Percentiles rank a stretch among this genome's conserved stretches.
phyloP scores from a whole-genome alignment of 768 basidiomycete species.

The Lactarius hatsudake region DNA sequence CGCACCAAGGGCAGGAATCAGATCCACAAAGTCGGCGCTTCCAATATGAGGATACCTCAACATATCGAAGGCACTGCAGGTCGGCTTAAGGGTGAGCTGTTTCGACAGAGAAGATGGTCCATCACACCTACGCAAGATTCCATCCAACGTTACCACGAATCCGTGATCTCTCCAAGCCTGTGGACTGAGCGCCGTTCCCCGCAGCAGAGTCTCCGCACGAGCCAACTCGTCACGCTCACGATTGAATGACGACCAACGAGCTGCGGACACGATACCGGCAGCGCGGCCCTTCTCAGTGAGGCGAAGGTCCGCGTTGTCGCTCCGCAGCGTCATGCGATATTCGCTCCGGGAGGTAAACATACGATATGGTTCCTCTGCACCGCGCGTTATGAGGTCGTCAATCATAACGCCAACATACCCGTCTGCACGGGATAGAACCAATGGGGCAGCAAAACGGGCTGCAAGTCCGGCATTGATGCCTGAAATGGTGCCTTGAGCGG shows the following conservation, averaged over 20 bases:
- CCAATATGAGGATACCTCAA: constrained; percentile 58
- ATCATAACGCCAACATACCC: constrained; percentile 89
- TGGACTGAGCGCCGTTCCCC: constrained; percentile 39
- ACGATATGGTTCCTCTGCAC: constrained; percentile 89
- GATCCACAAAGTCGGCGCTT: constrained; percentile 39
- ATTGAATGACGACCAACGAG: constrained; percentile 44
- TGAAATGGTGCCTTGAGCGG: constrained; percentile 84
- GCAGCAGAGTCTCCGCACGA: constrained; percentile 37
- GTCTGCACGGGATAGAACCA: constrained; percentile 78
- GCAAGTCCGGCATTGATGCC: constrained; percentile 85
- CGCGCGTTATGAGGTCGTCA: constrained; percentile 85
- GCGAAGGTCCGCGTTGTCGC: constrained; percentile 85
- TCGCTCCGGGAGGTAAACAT: constrained; percentile 94
- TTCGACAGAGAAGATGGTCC: neutral
- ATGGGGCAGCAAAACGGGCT: constrained; percentile 51
- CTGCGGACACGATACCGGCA: constrained; percentile 43
- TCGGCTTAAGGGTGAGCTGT: neutral
- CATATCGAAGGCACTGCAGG: constrained; percentile 68
- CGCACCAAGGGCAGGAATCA: constrained; percentile 49
- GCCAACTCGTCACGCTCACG: constrained; percentile 37
- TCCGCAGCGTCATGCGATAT: constrained; percentile 82
- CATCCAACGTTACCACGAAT: constrained; percentile 42
- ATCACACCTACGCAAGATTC: constrained; percentile 42
- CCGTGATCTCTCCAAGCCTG: constrained; percentile 49
- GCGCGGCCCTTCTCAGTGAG: constrained; percentile 69